Conservation (phyloP, 2,329 filamentous ascomycete species). For the Chaetomium sp. region DNA sequence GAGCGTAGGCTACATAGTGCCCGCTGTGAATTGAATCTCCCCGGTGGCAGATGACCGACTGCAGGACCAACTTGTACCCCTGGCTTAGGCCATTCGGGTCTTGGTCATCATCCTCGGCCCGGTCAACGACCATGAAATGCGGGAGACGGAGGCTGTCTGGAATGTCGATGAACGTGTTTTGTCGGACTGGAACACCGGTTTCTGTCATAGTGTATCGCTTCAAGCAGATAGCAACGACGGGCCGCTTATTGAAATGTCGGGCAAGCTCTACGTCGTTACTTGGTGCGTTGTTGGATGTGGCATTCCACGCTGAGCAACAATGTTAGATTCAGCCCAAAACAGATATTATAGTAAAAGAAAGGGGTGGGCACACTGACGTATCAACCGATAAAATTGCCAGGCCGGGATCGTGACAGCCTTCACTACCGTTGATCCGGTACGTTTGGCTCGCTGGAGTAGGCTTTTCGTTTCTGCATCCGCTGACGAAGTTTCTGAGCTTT, state of each 20-base stretch:
- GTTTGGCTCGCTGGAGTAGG: slow-evolving; percentile 38
- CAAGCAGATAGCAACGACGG: slow-evolving; percentile 85
- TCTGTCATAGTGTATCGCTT: slow-evolving; percentile 79
- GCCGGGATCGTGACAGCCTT: slow-evolving; percentile 94
- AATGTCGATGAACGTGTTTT: slow-evolving; percentile 84
- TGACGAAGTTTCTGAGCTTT: slow-evolving; percentile 30
- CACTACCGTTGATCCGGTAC: slow-evolving; percentile 44
- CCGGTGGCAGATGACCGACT: slow-evolving; percentile 88
- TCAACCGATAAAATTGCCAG: slow-evolving; percentile 93
- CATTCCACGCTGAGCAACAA: slow-evolving; percentile 68
- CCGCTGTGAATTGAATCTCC: slow-evolving; percentile 80
- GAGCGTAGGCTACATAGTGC: slow-evolving; percentile 82
- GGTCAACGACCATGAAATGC: slow-evolving; percentile 77
- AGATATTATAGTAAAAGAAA: slow-evolving; percentile 25
- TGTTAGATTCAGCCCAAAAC: slow-evolving; percentile 28
- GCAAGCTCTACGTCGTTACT: slow-evolving; percentile 71
- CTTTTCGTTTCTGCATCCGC: slow-evolving; percentile 35
- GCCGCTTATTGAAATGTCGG: slow-evolving; percentile 77
- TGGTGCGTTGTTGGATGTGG: slow-evolving; percentile 47
- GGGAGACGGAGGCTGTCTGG: slow-evolving; percentile 74
- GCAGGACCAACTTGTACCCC: slow-evolving; percentile 90
- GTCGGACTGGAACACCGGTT: slow-evolving; percentile 60
- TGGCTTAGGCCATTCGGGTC: slow-evolving; percentile 60
- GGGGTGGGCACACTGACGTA: slow-evolving; percentile 52
- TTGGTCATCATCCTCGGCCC: slow-evolving; percentile 50